These are phyloP conservation scores for Arthroderma sp. DNA, from an alignment of 2,329 filamentous ascomycete genomes.

Conservation along the genomic window DNA sequence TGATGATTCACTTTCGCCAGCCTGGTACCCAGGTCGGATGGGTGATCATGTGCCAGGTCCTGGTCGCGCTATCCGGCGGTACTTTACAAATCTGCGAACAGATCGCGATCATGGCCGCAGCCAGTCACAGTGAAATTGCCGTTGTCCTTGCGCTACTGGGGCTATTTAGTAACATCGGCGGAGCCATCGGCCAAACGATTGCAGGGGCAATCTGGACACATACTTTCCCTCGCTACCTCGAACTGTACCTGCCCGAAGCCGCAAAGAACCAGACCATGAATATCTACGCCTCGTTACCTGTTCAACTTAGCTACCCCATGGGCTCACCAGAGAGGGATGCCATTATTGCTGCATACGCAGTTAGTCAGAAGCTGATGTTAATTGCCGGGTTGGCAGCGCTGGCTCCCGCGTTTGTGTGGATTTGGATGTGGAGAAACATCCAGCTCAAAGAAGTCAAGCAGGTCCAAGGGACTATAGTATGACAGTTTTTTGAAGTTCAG, in stretches of 20 bases:
- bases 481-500: background rate
- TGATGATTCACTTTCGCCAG: constrained; percentile 42
- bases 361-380: constrained; percentile 31
- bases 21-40: constrained; percentile 33
- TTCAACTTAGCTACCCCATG: constrained; percentile 21
- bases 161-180: constrained; percentile 18
- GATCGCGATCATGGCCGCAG: constrained; percentile 42
- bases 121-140: constrained; percentile 39
- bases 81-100: constrained; percentile 40
- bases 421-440: constrained; percentile 36
- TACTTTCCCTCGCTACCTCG: constrained; percentile 11
- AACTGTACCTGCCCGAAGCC: constrained; percentile 11
- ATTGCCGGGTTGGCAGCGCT: constrained; percentile 18
- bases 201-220: constrained; percentile 21
- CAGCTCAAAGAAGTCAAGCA: constrained; percentile 33
- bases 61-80: constrained; percentile 38
- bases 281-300: constrained; percentile 14
- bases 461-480: constrained; percentile 30
- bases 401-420: constrained; percentile 18
- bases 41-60: constrained; percentile 40
- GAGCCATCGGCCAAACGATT: constrained; percentile 17
- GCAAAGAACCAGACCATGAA: constrained; percentile 8
- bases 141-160: constrained; percentile 18
- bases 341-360: constrained; percentile 34
- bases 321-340: constrained; percentile 29